Evolutionary conservation across 2,329 filamentous ascomycete species (phyloP).

Genomic region (Trichothecium roseum): DNA sequence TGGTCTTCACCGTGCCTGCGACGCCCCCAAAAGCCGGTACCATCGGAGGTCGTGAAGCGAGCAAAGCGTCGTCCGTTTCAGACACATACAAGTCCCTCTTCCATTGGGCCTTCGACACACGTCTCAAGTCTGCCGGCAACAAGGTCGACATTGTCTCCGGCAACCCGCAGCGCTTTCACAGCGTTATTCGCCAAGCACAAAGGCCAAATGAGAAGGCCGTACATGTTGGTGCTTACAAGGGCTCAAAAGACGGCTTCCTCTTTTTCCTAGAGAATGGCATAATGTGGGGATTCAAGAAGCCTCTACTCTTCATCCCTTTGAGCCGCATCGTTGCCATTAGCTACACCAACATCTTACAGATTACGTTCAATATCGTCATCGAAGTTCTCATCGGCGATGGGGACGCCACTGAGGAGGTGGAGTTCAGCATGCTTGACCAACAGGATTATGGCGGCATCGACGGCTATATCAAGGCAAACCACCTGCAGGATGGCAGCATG

Average conservation of each 20-base stretch:
- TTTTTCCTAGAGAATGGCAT: constrained; percentile 59
- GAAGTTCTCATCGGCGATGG: constrained; percentile 41
- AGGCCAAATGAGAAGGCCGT: constrained; percentile 53
- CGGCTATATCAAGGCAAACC: constrained; percentile 49
- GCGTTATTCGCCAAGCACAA: constrained; percentile 44
- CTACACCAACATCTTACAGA: constrained; percentile 56
- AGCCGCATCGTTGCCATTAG: constrained; percentile 51
- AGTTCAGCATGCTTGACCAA: constrained; percentile 62
- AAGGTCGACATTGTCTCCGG: constrained; percentile 37
- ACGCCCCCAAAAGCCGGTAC: constrained; percentile 50
- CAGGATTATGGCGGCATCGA: constrained; percentile 57
- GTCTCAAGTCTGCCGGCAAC: constrained; percentile 39
- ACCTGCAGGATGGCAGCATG: constrained; percentile 57
- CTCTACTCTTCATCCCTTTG: constrained; percentile 52
- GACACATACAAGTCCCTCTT: constrained; percentile 50
- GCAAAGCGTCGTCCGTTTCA: constrained; percentile 40
- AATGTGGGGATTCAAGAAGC: constrained; percentile 62
- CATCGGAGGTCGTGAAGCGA: constrained; percentile 39
- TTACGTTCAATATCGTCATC: constrained; percentile 58
- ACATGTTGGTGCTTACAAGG: constrained; percentile 55
- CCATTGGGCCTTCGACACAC: constrained; percentile 47
- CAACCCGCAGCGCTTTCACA: constrained; percentile 47
- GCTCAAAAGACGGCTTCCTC: constrained; percentile 57
- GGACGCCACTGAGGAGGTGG: constrained; percentile 47
- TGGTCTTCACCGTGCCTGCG: constrained; percentile 54